These are phyloP conservation scores for Fusarium multiceps DNA, from an alignment of 2,329 filamentous ascomycete species.

Conservation along the genomic window DNA sequence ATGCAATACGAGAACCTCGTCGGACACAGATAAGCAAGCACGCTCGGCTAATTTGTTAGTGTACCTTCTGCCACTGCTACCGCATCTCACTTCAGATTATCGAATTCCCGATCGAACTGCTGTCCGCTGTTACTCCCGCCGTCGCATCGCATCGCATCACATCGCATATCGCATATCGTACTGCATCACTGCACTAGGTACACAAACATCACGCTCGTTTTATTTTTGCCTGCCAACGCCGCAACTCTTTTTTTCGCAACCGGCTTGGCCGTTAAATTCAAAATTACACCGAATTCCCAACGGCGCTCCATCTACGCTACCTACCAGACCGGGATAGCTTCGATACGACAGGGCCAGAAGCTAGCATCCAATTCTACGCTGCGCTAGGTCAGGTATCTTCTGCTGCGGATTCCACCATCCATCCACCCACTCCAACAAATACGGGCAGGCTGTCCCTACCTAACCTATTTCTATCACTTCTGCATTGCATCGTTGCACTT, in stretches of 20 bases:
- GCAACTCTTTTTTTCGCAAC: background rate
- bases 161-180: constrained; percentile 16
- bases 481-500: constrained; percentile 3
- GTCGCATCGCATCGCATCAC: constrained; percentile 18
- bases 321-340: constrained; percentile 24
- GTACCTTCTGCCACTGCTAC: background rate
- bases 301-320: constrained; percentile 18
- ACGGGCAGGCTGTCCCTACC: constrained; percentile 2
- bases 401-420: constrained; percentile 31
- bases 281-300: constrained; percentile 23
- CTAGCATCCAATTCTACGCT: constrained; percentile 16
- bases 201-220: background rate
- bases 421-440: constrained; percentile 15
- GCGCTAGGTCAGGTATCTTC: constrained; percentile 20
- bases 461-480: constrained; percentile 23
- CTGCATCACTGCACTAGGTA: background rate
- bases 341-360: constrained; percentile 19
- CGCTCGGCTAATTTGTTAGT: constrained; percentile 21
- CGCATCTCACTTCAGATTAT: constrained; percentile 27
- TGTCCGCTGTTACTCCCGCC: constrained; percentile 29
- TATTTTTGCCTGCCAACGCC: background rate
- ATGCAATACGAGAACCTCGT: constrained; percentile 8
- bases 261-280: background rate
- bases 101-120: constrained; percentile 21
- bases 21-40: constrained; percentile 1